Base-by-base conservation (phyloP, 1,139 yeast genomes). In the Saccharomyces hybrid region DNA sequence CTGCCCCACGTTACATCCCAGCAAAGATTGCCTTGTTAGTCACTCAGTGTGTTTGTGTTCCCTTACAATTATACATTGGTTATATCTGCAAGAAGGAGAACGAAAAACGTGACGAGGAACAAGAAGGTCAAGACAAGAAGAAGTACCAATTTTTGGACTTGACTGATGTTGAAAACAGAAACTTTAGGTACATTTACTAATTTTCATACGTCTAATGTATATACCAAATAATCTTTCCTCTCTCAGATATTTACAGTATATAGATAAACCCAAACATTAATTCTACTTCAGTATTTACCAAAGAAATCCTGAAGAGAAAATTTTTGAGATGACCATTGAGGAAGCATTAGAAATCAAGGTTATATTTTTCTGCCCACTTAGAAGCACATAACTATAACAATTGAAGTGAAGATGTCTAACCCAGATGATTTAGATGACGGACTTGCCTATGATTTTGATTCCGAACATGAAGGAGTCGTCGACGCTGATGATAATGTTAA, bases 91-190 rank as follows among this genome's bases (percentile, higher is more conserved):
- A 67, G 57, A 66, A 65, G 54, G 79, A 76, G 59, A 80, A 80
- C 59, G 67, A 65, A 34, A 67, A 66, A 50, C 75, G 79, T 59
- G 82, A 79, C 54, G 59, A 59, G 44, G 69, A 67, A 56, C 69
- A 70, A 56, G 67, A 63, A 48, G 63, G 61, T 16, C 47, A 56
- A 26, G 63, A 54, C 1, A 52, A 57, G 0, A 66, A 69, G 44
- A 59, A 64, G 48, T 77, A 76, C 49, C 82, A 82, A 62, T 80
- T 80, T 62, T 82, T 81, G 52, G 91, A 85, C 64, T 70, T 83
- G 63, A 85, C 90, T 1, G 90, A 85, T 63, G 73, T 73, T 53
- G 84, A 84, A 67, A 85, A 85, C 64, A 83, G 81, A 8, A 78
- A 77, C 59, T 84, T 84, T 67, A 75, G 88, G 61, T 84, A 84